Evolutionary conservation across 2,329 filamentous ascomycete species (phyloP), one percentile per base, ranked within the genome.

Genomic region (Pezicula rhizophila): DNA sequence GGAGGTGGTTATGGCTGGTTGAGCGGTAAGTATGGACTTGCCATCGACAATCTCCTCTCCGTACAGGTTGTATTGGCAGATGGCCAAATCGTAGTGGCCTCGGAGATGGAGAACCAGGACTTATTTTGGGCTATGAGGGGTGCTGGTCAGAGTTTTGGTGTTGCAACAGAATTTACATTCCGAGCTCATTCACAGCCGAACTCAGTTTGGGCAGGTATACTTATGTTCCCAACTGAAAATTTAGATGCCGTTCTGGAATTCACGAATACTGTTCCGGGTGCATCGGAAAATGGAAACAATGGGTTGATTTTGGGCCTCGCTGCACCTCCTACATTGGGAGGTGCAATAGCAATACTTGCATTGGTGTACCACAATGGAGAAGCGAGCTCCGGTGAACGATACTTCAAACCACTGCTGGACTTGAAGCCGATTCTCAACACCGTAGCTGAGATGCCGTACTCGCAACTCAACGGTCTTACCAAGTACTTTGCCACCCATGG

Each of bases 1-100:
- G 56, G 57, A 12, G 55, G 57, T 2, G 55, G 57, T 5, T 80
- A 78, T 56, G 79, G 81, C 1, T 74, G 75, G 62, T 64, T 84
- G 14, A 74, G 70, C 23, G 75, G 77, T 1, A 34, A 46, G 7
- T 50, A 60, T 15, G 57, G 60, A 4, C 46, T 60, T 5, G 53
- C 52, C 2, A 54, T 59, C 20, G 58, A 59, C 40, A 60, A 57
- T 37, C 47, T 62, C 2, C 35, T 58, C 4, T 48, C 52, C 5
- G 50, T 52, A 10, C 41, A 55, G 14, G 35, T 55, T 6, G 53
- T 60, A 18, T 50, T 59, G 17, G 56, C 57, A 7, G 45, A 53
- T 52, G 56, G 56, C 5, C 20, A 33, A 4, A 46, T 58, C 26
- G 40, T 50, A 23, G 51, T 31, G 26, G 57, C 53, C 5, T 58